Base-by-base conservation (phyloP, 305 asterid genomes). In the Solanum hybrid region DNA sequence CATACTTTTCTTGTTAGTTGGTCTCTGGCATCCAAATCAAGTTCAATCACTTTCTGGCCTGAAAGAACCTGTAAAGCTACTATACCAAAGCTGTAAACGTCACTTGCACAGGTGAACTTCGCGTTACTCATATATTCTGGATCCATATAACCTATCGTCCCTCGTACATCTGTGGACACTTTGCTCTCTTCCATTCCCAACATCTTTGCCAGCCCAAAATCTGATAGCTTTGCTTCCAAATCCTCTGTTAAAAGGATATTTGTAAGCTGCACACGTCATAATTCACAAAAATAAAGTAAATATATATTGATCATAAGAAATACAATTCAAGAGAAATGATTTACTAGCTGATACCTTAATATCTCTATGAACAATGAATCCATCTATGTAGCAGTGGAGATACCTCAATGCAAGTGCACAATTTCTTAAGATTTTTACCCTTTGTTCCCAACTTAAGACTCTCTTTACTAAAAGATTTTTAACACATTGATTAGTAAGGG, bases 101-200 rank as follows among this genome's bases (percentile, higher is more conserved):
- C 98, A 92, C 98, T 95, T 33, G 98, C 98, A 92, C 96, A 90
- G 13, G 97, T 95, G 92, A 96, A 92, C 90, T 94, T 95, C 84
- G 97, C 98, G 72, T 96, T 95, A 91, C 97, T 96, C 98, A 95
- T 96, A 83, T 96, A 96, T 89, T 95, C 98, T 5, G 98, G 98
- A 89, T 96, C 98, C 98, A 95, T 94, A 68, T 96, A 96, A 38
- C 97, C 98, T 88, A 95, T 93, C 45, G 98, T 96, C 76, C 98
- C 98, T 6, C 97, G 93, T 89, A 96, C 96, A 90, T 95, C 98
- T 88, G 98, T 94, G 27, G 89, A 96, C 82, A 95, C 98, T 93
- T 94, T 94, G 90, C 96, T 95, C 93, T 96, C 97, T 51, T 95
- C 96, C 95, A 95, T 94, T 10, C 94, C 96, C 90, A 95, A 75